Base-by-base conservation (phyloP, 2,329 filamentous ascomycete genomes). In the Apiospora arundinis region DNA sequence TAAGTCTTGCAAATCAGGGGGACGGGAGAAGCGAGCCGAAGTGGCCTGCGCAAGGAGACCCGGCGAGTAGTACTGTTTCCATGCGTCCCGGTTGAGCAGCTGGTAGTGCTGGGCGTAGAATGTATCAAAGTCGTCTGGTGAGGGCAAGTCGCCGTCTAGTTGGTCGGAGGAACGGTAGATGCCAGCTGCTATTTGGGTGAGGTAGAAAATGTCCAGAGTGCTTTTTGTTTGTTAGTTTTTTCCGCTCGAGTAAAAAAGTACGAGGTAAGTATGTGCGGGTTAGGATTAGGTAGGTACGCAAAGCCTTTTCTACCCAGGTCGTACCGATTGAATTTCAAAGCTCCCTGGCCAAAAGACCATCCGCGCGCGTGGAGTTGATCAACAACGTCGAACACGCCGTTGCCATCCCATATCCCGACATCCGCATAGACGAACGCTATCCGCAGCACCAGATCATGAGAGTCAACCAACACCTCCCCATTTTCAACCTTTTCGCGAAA, bases 21-120 rank as follows among this genome's bases (percentile, higher is more conserved):
- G 63, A 21, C 63, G 63, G 63, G 45, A 67, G 37, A 67, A 67
- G 63, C 63, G 63, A 25, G 63, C 63, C 63, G 63, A 67, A 23
- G n/a, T 25, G 23, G 63, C 21, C 63, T 67, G 63, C 23, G 63
- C 23, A 12, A 67, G 63, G 42, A 67, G n/a, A 5, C 21, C 16
- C 12, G 63, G 23, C 40, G 63, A 67, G 63, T 67, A 67, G 42
- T 67, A 67, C n/a, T 67, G 37, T 25, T 40, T 14, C 63, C 63
- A 67, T 45, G 42, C 63, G n/a, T 67, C 37, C 37, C 25, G 37
- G 23, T 25, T 14, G 63, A 67, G 40, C 42, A 45, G 4, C 42
- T 5, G 12, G 16, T 44, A 8, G 37, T 67, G 63, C 40, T 45
- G 37, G 63, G n/a, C 42, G 42, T 67, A 67, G 40, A 67, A 67